A percentile compares a stretch with the other conserved stretches of the same genome.
These are phyloP conservation scores for Pyrenula aspistea DNA, from an alignment of 495 filamentous ascomycete genomes.

Conservation along the genomic window DNA sequence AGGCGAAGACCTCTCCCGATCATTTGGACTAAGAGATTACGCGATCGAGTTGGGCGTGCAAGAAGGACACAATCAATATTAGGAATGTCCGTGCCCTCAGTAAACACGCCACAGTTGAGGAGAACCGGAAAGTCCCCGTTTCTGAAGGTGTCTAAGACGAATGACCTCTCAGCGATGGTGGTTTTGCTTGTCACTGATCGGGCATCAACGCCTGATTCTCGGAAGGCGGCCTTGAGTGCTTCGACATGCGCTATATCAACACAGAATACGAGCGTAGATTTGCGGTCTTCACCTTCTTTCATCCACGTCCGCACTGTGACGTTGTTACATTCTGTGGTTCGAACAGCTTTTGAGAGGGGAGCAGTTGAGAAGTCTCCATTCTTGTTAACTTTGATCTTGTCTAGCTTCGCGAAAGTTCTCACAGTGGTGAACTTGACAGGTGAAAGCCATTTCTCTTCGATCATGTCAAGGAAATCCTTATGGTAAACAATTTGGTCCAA, in stretches of 20 bases:
- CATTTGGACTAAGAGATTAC: slow-evolving; percentile 92
- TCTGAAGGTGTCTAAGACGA: slow-evolving; percentile 62
- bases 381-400: slow-evolving; percentile 45
- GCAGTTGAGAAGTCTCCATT: slow-evolving; percentile 69
- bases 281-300: slow-evolving; percentile 54
- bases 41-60: slow-evolving; percentile 77
- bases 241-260: slow-evolving; percentile 75
- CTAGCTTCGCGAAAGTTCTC: slow-evolving; percentile 64
- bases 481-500: slow-evolving; percentile 97
- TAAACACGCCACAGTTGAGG: slow-evolving; percentile 92
- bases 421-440: slow-evolving; percentile 91
- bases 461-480: slow-evolving; percentile 96
- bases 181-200: slow-evolving; percentile 76
- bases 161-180: slow-evolving; percentile 44
- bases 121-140: slow-evolving; percentile 72
- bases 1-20: slow-evolving; percentile 88
- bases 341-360: slow-evolving; percentile 67
- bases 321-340: slow-evolving; percentile 64
- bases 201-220: slow-evolving; percentile 67
- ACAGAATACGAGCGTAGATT: slow-evolving; percentile 87
- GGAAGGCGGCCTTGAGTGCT: slow-evolving; percentile 62
- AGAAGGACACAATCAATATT: slow-evolving; percentile 93
- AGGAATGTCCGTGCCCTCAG: slow-evolving; percentile 93
- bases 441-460: slow-evolving; percentile 71
- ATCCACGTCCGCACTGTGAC: slow-evolving; percentile 79